These are phyloP conservation scores for Xylaria bambusicola DNA, from an alignment of 495 filamentous ascomycete genomes.

Conservation along the genomic window DNA sequence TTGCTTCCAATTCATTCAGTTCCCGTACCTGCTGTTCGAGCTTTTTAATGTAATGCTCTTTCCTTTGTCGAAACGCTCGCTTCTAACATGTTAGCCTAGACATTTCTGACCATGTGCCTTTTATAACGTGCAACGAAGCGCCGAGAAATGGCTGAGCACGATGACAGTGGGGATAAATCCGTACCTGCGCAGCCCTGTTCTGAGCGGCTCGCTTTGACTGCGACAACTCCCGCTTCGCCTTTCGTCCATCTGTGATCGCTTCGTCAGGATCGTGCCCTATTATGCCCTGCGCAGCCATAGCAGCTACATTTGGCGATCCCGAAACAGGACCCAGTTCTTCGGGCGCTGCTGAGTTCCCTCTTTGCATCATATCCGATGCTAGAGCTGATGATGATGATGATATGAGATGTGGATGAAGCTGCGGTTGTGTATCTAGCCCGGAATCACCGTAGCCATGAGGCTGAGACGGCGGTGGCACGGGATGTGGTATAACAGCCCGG, in stretches of 20 bases:
- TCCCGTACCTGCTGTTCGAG: conserved; percentile 89
- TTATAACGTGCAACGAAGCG: conserved; percentile 5
- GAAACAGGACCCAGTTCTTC: conserved; percentile 36
- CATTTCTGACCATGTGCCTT: no score
- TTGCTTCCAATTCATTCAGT: conserved; percentile 66
- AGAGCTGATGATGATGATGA: conserved; percentile 18
- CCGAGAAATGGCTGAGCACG: not conserved
- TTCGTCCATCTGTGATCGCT: conserved; percentile 42
- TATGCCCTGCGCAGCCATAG: conserved; percentile 35
- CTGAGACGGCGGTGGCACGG: conserved; percentile 24
- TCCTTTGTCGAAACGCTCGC: conserved; percentile 96
- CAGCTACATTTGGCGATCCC: conserved; percentile 24
- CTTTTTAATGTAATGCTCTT: conserved; percentile 97
- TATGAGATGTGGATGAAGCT: conserved; percentile 30
- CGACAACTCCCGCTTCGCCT: conserved; percentile 81
- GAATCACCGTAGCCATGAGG: conserved; percentile 27
- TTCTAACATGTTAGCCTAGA: conserved; percentile 43
- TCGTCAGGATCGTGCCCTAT: conserved; percentile 34
- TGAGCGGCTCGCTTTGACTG: conserved; percentile 95
- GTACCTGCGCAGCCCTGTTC: conserved; percentile 93
- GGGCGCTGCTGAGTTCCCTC: conserved; percentile 32
- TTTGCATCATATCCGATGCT: conserved; percentile 37
- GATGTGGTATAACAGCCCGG: conserved; percentile 19
- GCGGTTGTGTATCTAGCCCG: conserved; percentile 25
- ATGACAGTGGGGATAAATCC: conserved; percentile 20